Base-by-base conservation (phyloP, 1,139 yeast species). In the Yamadazyma oceani region DNA sequence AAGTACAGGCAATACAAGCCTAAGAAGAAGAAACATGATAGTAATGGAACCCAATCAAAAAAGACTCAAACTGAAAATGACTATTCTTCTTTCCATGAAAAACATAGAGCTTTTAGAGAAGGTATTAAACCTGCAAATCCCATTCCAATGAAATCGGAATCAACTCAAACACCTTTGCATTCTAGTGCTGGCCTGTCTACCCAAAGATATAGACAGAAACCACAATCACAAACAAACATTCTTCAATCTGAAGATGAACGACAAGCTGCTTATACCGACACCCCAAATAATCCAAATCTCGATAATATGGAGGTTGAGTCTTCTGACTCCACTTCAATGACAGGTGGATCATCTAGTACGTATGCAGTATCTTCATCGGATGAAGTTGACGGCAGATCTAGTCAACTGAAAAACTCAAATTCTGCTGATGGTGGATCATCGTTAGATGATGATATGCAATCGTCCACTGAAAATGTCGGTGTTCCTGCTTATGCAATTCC, bases 51-150 rank as follows among this genome's bases (percentile, higher is more conserved):
- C 9, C 46, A 55, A 36, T 54, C 52, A 34, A 37, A 44, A 26
- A 46, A 40, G 32, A 38, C 44, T 11, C 23, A 34, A 14, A 24
- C 31, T 16, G 33, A 29, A 14, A 36, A 35, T 26, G 32, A 36
- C 2, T 39, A 40, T 12, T 28, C 41, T n/a, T 35, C 34, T 12
- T 24, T 36, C n/a, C 39, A 36, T 11, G 17, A 40, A 28, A 48
- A 42, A 14, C 49, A 45, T 32, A 36, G 44, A 25, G 43, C 45
- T 16, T 57, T 46, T 39, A 55, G 50, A 19, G 55, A 55, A 32
- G 62, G 59, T 0, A 41, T 56, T 17, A 48, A 43, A 13, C 61
- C 64, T 0, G 28, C 52, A n/a, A 53, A 48, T n/a, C 57, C 61
- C 2, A 46, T 51, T 5, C 59, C 56, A 2, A 17, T 35, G 21